phyloP scores from a whole-genome alignment of 352 stramenopile species.

The Phytophthora sp. region DNA sequence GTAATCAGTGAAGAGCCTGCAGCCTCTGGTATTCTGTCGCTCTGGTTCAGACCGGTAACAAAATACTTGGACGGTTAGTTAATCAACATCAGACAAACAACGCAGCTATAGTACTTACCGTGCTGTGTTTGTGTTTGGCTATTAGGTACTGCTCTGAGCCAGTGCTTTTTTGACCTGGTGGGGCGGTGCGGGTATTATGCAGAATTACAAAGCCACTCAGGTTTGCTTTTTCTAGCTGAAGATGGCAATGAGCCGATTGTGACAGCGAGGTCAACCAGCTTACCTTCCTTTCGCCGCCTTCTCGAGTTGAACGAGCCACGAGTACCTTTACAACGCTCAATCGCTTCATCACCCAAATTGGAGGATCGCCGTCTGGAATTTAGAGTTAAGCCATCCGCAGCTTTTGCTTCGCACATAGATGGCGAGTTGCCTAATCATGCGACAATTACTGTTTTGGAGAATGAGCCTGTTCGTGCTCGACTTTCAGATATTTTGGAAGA shows the following conservation, averaged over 20 bases:
- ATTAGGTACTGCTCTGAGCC: conserved; percentile 10
- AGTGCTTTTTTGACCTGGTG: conserved; percentile 33
- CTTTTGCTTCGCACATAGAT: not conserved
- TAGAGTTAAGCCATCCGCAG: not conserved
- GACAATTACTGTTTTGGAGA: not conserved
- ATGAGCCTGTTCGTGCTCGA: conserved; percentile 7
- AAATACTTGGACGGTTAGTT: conserved; percentile 12
- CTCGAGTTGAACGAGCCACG: not conserved
- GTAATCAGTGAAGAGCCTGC: conserved; percentile 1
- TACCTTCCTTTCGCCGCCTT: conserved; percentile 16
- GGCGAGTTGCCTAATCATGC: not conserved
- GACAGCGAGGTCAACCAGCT: conserved; percentile 1
- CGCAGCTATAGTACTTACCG: not conserved
- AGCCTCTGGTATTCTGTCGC: conserved; percentile 15
- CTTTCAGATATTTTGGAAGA: conserved; percentile 20
- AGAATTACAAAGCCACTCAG: conserved; percentile 20
- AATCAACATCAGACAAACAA: not conserved
- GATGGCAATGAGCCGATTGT: conserved; percentile 22
- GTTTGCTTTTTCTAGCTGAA: conserved; percentile 36
- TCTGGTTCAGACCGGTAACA: conserved; percentile 30
- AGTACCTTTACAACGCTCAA: not conserved
- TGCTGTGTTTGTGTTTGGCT: not conserved
- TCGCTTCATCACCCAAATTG: conserved; percentile 5
- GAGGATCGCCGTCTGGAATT: not conserved
- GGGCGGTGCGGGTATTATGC: conserved; percentile 41